Base-by-base conservation (phyloP, 768 basidiomycete genomes). In the Lepiota venenata region DNA sequence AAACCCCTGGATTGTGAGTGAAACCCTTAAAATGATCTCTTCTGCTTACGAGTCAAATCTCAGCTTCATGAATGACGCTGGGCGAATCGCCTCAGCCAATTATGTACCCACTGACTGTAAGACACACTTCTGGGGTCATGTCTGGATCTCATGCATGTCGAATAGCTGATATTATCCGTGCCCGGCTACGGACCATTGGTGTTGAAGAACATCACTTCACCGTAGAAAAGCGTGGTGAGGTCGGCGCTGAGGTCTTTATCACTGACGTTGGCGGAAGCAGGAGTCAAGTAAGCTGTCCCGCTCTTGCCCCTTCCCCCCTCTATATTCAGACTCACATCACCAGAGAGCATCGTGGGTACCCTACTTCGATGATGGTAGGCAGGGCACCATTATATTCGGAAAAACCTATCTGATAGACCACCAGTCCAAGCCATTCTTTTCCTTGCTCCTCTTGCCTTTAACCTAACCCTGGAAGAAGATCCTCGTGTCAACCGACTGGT, bases 401-500 rank as follows among this genome's bases (percentile, higher is more conserved):
- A 7, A 36, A 32, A 42, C 37, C 29, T 20, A 42, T 40, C 35
- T 50, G 21, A n/a, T 45, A 12, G 2, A 5, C n/a, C 20, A 32
- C 6, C 52, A 83, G 86, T 88, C 7, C 80, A 89, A 66, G 86
- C 88, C 0, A 89, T 92, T 60, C 79, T 92, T 36, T 91, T 92
- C 67, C 76, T 92, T n/a, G 90, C 87, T 0, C 89, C 89, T 0
- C 76, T 91, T 1, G 75, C 83, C 0, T 88, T 91, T 63, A 84
- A 91, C 61, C 81, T 87, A 60, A 76, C 78, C 38, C 81, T 92
- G 5, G 83, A 88, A 20, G 89, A 91, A 62, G 79, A 89, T 61
- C 68, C 71, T 4, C 73, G 72, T 42, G 71, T 88, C 1, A 91
- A 91, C 62, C 74, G 88, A 20, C 71, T 91, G 39, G 84, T 83